Conservation (phyloP, 164 flowering plant genomes). For the Chimonanthus praecox region DNA sequence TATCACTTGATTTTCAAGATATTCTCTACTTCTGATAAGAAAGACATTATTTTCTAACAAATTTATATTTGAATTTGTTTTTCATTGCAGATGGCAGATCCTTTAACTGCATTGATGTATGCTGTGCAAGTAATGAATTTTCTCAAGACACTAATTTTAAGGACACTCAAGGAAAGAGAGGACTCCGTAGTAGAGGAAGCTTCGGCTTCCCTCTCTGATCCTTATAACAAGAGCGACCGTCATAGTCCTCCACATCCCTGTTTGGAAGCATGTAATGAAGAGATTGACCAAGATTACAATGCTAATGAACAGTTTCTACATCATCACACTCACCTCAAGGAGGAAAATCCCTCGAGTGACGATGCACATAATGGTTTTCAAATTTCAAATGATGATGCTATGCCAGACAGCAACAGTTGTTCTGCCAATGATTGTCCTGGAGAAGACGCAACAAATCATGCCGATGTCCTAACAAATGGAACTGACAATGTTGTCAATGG, state of each 20-base stretch:
- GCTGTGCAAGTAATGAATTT: conserved; percentile 93
- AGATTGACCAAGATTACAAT: conserved; percentile 16
- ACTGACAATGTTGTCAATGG: conserved; percentile 6
- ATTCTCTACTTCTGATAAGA: no score
- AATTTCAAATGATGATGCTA: conserved; percentile 16
- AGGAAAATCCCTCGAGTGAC: conserved; percentile 10
- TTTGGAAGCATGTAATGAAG: conserved; percentile 26
- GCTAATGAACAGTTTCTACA: conserved; percentile 20
- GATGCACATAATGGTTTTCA: conserved; percentile 14
- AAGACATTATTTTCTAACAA: no score
- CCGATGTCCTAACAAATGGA: neutral
- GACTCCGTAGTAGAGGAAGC: conserved; percentile 37
- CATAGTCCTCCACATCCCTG: conserved; percentile 40
- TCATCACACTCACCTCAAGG: conserved; percentile 16
- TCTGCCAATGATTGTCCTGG: conserved; percentile 11
- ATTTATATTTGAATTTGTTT: neutral
- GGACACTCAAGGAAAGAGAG: conserved; percentile 52
- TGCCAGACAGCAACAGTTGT: conserved; percentile 19
- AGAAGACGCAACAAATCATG: conserved; percentile 17
- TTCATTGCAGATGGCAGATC: conserved; percentile 75
- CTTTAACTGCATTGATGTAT: conserved; percentile 81
- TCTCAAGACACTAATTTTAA: conserved; percentile 59
- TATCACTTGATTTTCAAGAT: no score
- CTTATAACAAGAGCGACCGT: conserved; percentile 49
- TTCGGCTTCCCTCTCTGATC: conserved; percentile 34